Percentiles rank a stretch among this genome's conserved stretches.
phyloP scores from a whole-genome alignment of 345 rosid species.

The Hibiscus mutabilis region DNA sequence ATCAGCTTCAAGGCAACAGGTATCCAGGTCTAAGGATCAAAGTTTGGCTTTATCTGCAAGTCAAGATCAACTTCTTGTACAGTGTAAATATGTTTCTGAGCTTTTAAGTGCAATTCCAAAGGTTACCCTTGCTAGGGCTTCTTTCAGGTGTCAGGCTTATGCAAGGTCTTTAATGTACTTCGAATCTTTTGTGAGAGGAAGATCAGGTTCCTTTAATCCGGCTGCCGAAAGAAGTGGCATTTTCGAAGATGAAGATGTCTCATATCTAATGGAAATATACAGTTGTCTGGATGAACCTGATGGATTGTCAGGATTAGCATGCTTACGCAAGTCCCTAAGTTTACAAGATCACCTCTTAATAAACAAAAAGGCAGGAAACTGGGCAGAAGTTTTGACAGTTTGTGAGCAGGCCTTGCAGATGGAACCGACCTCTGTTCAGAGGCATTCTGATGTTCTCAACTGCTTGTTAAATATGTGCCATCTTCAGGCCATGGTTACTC shows the following conservation, averaged over 20 bases:
- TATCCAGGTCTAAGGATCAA: constrained; percentile 54
- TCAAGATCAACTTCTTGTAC: constrained; percentile 69
- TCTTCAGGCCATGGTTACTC: constrained; percentile 97
- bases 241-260: constrained; percentile 88
- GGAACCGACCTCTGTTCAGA: constrained; percentile 83
- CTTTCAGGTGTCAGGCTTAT: constrained; percentile 88
- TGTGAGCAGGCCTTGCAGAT: constrained; percentile 96
- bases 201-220: constrained; percentile 90
- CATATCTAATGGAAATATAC: constrained; percentile 89
- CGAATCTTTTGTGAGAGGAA: constrained; percentile 79
- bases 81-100: constrained; percentile 82
- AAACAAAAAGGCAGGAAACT: constrained; percentile 86
- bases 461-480: constrained; percentile 93
- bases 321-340: constrained; percentile 73
- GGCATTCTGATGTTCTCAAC: constrained; percentile 92
- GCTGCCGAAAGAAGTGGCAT: constrained; percentile 79
- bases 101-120: constrained; percentile 81
- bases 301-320: constrained; percentile 85
- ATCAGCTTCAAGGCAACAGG: constrained; percentile 52
- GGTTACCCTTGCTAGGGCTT: constrained; percentile 85
- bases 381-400: constrained; percentile 90
- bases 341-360: constrained; percentile 83
- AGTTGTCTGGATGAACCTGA: constrained; percentile 92
- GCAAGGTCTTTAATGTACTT: constrained; percentile 96
- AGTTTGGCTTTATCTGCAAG: constrained; percentile 34